Evolutionary conservation across 2,329 filamentous ascomycete species (phyloP).

Genomic region (Nemania diffusa): DNA sequence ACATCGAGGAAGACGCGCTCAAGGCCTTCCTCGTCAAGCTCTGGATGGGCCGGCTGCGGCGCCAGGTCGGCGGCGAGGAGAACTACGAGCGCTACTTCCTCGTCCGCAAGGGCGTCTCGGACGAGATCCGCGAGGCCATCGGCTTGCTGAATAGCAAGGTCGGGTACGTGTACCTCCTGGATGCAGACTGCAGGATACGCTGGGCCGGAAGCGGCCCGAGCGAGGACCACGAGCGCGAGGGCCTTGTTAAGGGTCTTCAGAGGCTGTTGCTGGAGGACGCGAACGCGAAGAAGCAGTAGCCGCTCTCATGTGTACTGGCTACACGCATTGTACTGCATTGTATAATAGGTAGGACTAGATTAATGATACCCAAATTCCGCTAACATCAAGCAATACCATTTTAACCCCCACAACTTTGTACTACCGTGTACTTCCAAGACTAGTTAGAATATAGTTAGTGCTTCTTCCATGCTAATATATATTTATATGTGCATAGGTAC

Average conservation of each 20-base stretch:
- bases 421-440: too few relatives aligned
- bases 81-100: conserved; percentile 72
- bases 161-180: conserved; percentile 92
- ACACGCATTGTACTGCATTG: not conserved
- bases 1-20: conserved; percentile 83
- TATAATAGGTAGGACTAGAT: conserved; percentile 25
- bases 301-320: not conserved
- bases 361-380: conserved; percentile 36
- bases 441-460: too few relatives aligned
- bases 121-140: conserved; percentile 70
- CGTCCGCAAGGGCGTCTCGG: conserved; percentile 66
- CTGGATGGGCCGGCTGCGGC: conserved; percentile 65
- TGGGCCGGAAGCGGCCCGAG: conserved; percentile 88
- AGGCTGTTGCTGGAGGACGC: conserved; percentile 68
- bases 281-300: conserved; percentile 22
- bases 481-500: too few relatives aligned
- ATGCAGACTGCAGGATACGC: conserved; percentile 86
- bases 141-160: conserved; percentile 88
- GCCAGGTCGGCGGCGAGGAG: conserved; percentile 58
- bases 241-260: conserved; percentile 71
- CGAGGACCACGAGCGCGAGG: conserved; percentile 72
- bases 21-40: conserved; percentile 68
- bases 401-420: too few relatives aligned
- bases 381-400: too few relatives aligned
- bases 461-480: too few relatives aligned